Evolutionary conservation across 345 rosid genomes (phyloP).

Genomic region (Lepidium didymum): DNA sequence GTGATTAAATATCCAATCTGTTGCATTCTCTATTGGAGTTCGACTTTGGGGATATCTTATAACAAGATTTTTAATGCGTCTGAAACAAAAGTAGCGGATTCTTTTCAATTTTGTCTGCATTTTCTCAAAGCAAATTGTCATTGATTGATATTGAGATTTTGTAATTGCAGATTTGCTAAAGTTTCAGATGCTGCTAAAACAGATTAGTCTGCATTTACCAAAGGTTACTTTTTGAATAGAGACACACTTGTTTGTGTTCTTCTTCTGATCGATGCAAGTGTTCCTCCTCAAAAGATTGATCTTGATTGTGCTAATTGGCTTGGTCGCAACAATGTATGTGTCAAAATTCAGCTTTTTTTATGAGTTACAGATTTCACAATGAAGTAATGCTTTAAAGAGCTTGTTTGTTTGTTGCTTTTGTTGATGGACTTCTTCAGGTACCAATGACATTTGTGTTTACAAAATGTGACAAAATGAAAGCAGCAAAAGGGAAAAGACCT

Average conservation of each 20-base stretch:
- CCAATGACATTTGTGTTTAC: constrained; percentile 85
- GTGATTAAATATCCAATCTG: no score
- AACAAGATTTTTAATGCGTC: no score
- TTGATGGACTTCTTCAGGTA: constrained; percentile 40
- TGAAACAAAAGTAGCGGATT: no score
- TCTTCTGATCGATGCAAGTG: constrained; percentile 84
- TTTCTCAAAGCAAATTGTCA: no score
- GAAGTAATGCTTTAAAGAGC: background rate
- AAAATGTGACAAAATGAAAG: constrained; percentile 81
- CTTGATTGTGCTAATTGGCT: constrained; percentile 97
- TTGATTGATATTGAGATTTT: background rate
- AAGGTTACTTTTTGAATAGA: constrained; percentile 85
- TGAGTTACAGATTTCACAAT: background rate
- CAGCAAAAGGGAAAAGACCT: constrained; percentile 65
- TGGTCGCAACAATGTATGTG: constrained; percentile 68
- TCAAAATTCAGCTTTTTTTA: background rate
- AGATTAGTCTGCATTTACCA: constrained; percentile 92
- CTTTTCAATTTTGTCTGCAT: no score
- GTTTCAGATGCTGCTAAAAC: constrained; percentile 71
- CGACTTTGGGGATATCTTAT: no score
- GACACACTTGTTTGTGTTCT: constrained; percentile 67
- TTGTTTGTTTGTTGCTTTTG: background rate
- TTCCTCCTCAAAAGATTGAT: constrained; percentile 89
- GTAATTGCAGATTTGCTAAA: constrained; percentile 59
- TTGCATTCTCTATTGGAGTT: no score